Conservation (phyloP, 306 rosid species). For the Albizia julibrissin region DNA sequence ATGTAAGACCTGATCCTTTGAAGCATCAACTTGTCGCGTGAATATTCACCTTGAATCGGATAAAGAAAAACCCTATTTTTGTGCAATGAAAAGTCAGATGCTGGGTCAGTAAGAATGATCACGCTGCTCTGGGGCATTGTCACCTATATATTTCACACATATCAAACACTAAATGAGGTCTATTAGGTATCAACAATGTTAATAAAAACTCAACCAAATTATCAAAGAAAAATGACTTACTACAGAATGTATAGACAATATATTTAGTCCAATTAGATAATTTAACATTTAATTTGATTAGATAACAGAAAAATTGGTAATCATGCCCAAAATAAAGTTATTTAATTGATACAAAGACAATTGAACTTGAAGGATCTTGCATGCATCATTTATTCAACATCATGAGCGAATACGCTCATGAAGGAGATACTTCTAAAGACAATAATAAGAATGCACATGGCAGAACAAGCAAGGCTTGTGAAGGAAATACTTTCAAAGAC, state of each 20-base stretch:
- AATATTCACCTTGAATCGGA: constrained; percentile 87
- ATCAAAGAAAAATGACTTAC: neutral
- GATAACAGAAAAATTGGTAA: neutral
- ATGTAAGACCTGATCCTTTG: constrained; percentile 99
- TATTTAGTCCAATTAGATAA: constrained; percentile 8
- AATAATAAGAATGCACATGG: neutral
- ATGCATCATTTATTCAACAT: neutral
- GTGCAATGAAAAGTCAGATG: constrained; percentile 66
- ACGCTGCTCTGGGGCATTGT: constrained; percentile 75
- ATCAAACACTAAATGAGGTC: constrained; percentile 15
- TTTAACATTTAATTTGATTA: neutral
- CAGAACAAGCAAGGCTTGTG: neutral
- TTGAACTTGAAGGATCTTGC: neutral
- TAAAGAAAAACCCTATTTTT: constrained; percentile 64
- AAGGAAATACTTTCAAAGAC: neutral
- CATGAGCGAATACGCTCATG: neutral
- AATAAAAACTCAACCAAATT: constrained; percentile 4
- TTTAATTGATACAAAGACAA: neutral
- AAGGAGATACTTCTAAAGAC: neutral
- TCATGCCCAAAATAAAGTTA: neutral
- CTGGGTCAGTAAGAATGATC: constrained; percentile 75
- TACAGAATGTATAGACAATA: neutral
- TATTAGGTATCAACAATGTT: neutral
- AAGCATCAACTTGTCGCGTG: constrained; percentile 96
- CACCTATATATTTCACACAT: constrained; percentile 55